These are phyloP conservation scores for Kluyveromyces marxianus DNA, from an alignment of 1,139 yeast genomes.

Conservation along the genomic window DNA sequence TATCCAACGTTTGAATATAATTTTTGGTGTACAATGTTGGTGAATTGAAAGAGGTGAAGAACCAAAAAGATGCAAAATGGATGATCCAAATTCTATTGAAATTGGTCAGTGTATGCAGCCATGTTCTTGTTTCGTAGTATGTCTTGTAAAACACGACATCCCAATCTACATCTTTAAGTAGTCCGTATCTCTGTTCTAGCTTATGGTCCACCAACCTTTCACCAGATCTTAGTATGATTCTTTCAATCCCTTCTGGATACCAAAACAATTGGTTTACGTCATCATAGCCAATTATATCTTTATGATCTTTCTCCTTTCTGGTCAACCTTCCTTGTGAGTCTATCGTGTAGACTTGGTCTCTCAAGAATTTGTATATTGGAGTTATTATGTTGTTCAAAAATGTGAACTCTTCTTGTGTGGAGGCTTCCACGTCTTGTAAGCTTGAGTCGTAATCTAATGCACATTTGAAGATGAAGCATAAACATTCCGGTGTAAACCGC, in stretches of 20 bases:
- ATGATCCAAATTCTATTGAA: constrained; percentile 81
- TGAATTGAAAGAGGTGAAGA: constrained; percentile 68
- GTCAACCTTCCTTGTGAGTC: constrained; percentile 33
- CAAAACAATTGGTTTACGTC: constrained; percentile 82
- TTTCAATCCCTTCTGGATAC: constrained; percentile 57
- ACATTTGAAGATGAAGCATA: constrained; percentile 73
- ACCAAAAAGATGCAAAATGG: constrained; percentile 75
- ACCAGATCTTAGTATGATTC: constrained; percentile 40
- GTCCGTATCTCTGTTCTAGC: constrained; percentile 38
- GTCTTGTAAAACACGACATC: constrained; percentile 59
- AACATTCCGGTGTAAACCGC: constrained; percentile 78
- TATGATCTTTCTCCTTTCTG: constrained; percentile 58
- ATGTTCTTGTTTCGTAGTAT: constrained; percentile 63
- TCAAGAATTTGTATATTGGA: constrained; percentile 60
- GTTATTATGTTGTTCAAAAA: constrained; percentile 65
- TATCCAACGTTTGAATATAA: constrained; percentile 50
- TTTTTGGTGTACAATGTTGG: constrained; percentile 66
- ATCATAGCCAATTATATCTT: constrained; percentile 70
- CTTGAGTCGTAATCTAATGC: constrained; percentile 55
- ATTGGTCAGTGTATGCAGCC: constrained; percentile 71
- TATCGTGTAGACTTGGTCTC: constrained; percentile 45
- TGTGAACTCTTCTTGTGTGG: constrained; percentile 24
- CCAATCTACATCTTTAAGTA: constrained; percentile 55
- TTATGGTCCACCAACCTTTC: constrained; percentile 40
- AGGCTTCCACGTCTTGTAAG: constrained; percentile 4